Conservation (phyloP, 805 yeast genomes). For the Millerago galiae region DNA sequence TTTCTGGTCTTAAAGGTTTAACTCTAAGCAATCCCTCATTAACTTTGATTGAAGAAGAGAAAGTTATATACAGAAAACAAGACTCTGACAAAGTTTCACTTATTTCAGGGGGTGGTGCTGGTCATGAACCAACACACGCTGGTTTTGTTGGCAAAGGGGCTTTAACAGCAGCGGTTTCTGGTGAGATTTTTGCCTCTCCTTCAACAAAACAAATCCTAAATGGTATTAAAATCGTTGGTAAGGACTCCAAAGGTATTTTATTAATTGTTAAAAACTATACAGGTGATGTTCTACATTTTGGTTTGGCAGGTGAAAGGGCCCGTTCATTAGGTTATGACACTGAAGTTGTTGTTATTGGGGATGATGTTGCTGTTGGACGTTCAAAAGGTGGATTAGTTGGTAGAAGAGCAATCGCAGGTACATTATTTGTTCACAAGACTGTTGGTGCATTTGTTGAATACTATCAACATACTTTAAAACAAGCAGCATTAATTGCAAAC, state of each 20-base stretch:
- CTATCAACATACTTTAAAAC: conserved; percentile 37
- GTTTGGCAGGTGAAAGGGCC: conserved; percentile 85
- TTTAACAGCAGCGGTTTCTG: conserved; percentile 83
- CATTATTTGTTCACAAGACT: conserved; percentile 77
- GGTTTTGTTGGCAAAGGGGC: conserved; percentile 85
- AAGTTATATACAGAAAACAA: conserved; percentile 29
- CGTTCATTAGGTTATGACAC: conserved; percentile 67
- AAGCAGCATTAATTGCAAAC: conserved; percentile 53
- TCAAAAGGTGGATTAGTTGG: conserved; percentile 89
- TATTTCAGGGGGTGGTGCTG: conserved; percentile 91
- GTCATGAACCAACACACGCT: conserved; percentile 92
- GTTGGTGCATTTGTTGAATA: conserved; percentile 66
- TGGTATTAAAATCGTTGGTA: conserved; percentile 40
- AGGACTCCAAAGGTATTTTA: conserved; percentile 56
- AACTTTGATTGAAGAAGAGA: conserved; percentile 31
- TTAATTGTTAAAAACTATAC: conserved; percentile 88
- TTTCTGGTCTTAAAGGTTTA: conserved; percentile 32
- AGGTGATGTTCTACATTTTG: conserved; percentile 91
- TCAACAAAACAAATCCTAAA: conserved; percentile 82
- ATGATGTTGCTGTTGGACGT: conserved; percentile 92
- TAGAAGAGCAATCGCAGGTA: conserved; percentile 91
- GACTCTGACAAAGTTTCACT: conserved; percentile 53
- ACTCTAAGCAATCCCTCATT: conserved; percentile 32
- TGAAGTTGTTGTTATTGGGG: conserved; percentile 74
- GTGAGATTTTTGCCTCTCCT: conserved; percentile 91